Percentiles rank a stretch among this genome's conserved stretches.
These are phyloP conservation scores for Calonectria multiphialidica DNA, from an alignment of 2,329 filamentous ascomycete genomes.

Conservation along the genomic window DNA sequence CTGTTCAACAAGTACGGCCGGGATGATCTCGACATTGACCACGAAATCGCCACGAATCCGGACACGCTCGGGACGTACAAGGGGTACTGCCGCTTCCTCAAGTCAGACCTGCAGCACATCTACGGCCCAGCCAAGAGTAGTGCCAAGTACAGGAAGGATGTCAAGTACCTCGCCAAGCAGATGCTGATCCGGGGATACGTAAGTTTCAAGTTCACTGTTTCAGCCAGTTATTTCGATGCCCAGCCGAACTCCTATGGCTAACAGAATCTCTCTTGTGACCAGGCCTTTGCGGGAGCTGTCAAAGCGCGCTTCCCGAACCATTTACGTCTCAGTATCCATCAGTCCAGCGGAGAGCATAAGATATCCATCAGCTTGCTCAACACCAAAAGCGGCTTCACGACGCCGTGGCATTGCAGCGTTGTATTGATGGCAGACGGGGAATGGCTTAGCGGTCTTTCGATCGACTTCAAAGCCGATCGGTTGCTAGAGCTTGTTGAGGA, in stretches of 20 bases:
- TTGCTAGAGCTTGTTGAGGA: conserved; percentile 38
- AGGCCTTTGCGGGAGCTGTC: conserved; percentile 47
- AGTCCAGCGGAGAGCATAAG: conserved; percentile 43
- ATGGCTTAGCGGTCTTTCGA: conserved; percentile 41
- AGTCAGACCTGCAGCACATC: background rate
- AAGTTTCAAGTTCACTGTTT: too few relatives aligned
- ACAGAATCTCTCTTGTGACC: background rate
- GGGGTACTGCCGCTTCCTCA: background rate
- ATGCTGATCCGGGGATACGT: conserved; percentile 30
- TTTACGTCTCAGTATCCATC: conserved; percentile 46
- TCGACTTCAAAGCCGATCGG: conserved; percentile 38
- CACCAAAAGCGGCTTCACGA: conserved; percentile 47
- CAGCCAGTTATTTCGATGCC: too few relatives aligned
- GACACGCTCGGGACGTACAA: background rate
- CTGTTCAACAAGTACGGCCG: background rate
- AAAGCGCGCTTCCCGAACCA: conserved; percentile 40
- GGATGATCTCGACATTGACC: background rate
- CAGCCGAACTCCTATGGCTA: background rate
- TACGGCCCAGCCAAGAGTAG: background rate
- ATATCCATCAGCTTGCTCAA: conserved; percentile 45
- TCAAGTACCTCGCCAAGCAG: background rate
- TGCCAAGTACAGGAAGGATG: background rate
- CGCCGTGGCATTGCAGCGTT: conserved; percentile 47
- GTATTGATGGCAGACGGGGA: conserved; percentile 35
- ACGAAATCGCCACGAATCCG: background rate